These are phyloP conservation scores for Rhizopus sp. DNA, from an alignment of 371 early-diverging fungal species.

Conservation along the genomic window DNA sequence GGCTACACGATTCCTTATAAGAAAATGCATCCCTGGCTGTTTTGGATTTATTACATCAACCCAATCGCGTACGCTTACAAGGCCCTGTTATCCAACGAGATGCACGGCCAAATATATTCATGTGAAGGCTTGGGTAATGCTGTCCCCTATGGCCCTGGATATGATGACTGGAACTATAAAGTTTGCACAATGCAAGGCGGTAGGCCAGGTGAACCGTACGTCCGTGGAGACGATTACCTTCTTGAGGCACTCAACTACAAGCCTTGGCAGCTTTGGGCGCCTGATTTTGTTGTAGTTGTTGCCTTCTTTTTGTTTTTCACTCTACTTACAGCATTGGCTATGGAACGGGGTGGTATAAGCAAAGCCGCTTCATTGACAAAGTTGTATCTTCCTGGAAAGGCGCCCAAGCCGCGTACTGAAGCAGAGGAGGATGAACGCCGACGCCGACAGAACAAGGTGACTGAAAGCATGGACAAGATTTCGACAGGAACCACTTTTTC, in stretches of 20 bases:
- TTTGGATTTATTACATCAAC: conserved; percentile 75
- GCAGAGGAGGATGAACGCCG: conserved; percentile 37
- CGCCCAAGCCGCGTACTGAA: conserved; percentile 28
- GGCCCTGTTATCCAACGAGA: conserved; percentile 74
- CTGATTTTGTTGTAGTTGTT: conserved; percentile 37
- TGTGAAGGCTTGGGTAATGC: conserved; percentile 49
- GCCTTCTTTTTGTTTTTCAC: conserved; percentile 51
- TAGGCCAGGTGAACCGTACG: conserved; percentile 49
- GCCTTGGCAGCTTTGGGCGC: conserved; percentile 33
- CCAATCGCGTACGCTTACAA: conserved; percentile 73
- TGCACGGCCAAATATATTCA: conserved; percentile 56
- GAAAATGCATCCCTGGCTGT: conserved; percentile 71
- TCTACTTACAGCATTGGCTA: conserved; percentile 38
- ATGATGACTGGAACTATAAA: conserved; percentile 56
- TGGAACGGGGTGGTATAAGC: conserved; percentile 49
- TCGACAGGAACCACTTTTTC: conserved; percentile 52
- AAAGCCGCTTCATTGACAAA: conserved; percentile 51
- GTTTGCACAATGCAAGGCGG: conserved; percentile 66
- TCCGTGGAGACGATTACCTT: conserved; percentile 66
- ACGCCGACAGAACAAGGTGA: conserved; percentile 23
- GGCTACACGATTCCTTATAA: conserved; percentile 66
- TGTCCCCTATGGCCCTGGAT: conserved; percentile 62
- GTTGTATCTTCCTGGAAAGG: conserved; percentile 49
- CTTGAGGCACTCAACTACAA: conserved; percentile 53
- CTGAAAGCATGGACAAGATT: conserved; percentile 35